Percentiles rank a stretch among this genome's conserved stretches.
Conservation (phyloP, 73 alveolate species). For the Vitrella brassicaformis region DNA sequence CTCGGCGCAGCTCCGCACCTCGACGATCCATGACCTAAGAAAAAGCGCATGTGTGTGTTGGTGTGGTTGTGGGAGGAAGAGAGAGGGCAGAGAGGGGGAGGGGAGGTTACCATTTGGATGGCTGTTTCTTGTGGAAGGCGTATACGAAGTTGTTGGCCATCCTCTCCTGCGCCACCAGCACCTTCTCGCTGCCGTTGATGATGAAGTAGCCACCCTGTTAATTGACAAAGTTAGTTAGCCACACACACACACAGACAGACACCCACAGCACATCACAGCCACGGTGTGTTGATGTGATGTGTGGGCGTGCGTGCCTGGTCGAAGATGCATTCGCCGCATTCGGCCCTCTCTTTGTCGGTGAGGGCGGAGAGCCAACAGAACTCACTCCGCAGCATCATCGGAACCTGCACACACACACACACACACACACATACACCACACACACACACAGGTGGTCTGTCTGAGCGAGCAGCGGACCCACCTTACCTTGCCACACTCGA, state of each 20-base stretch:
- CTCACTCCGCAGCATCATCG: slow-evolving; percentile 79
- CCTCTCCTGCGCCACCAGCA: slow-evolving; percentile 91
- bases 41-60: background rate
- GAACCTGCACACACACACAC: slow-evolving; percentile 83
- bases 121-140: slow-evolving; percentile 81
- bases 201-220: slow-evolving; percentile 87
- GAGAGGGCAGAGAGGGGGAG: no score
- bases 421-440: no score
- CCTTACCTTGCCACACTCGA: slow-evolving; percentile 27
- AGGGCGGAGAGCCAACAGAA: slow-evolving; percentile 58
- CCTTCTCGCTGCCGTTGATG: slow-evolving; percentile 94
- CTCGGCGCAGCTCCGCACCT: background rate
- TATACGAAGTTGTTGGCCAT: slow-evolving; percentile 93
- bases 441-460: no score
- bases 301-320: slow-evolving; percentile 46
- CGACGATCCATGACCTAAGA: background rate
- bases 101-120: slow-evolving; percentile 55
- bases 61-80: no score
- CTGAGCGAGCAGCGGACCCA: no score
- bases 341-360: slow-evolving; percentile 54
- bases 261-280: background rate
- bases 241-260: background rate
- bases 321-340: slow-evolving; percentile 71
- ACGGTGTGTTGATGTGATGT: no score
- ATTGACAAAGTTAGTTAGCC: no score